A percentile compares a stretch with the other conserved stretches of the same genome.
These are phyloP conservation scores for Colletotrichum magnum DNA, from an alignment of 2,329 filamentous ascomycete species.

Conservation along the genomic window DNA sequence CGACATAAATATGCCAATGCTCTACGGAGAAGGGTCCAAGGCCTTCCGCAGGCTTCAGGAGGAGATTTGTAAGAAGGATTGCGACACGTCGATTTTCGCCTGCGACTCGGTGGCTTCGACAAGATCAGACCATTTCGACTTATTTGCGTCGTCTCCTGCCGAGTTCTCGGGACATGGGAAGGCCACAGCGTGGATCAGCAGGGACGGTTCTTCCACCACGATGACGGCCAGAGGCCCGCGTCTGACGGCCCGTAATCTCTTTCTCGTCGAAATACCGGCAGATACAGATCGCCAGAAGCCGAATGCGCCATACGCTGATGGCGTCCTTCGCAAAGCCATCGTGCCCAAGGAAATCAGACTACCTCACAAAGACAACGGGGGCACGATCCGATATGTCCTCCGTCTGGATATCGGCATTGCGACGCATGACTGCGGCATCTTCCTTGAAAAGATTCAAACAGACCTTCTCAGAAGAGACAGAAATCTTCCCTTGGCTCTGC, in stretches of 20 bases:
- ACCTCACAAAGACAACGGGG: background rate
- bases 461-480: slow-evolving; percentile 12
- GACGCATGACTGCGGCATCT: slow-evolving; percentile 3
- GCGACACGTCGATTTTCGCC: slow-evolving; percentile 1
- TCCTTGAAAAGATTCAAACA: slow-evolving; percentile 7
- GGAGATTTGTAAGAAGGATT: slow-evolving; percentile 11
- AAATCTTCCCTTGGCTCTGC: background rate
- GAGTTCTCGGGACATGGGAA: slow-evolving; percentile 5
- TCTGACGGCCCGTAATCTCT: background rate
- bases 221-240: background rate
- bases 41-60: slow-evolving; percentile 43
- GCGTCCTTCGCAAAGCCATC: background rate
- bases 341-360: background rate
- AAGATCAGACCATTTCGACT: background rate
- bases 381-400: background rate
- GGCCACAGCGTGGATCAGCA: background rate
- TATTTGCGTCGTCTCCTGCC: slow-evolving; percentile 2
- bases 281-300: background rate
- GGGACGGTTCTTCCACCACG: background rate
- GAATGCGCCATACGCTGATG: background rate
- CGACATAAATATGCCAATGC: slow-evolving; percentile 45
- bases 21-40: slow-evolving; percentile 46
- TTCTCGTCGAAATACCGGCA: background rate
- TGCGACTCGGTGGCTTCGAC: background rate
- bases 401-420: slow-evolving; percentile 7